These are phyloP conservation scores for Fusarium nygamai DNA, from an alignment of 2,329 filamentous ascomycete genomes.

Conservation along the genomic window DNA sequence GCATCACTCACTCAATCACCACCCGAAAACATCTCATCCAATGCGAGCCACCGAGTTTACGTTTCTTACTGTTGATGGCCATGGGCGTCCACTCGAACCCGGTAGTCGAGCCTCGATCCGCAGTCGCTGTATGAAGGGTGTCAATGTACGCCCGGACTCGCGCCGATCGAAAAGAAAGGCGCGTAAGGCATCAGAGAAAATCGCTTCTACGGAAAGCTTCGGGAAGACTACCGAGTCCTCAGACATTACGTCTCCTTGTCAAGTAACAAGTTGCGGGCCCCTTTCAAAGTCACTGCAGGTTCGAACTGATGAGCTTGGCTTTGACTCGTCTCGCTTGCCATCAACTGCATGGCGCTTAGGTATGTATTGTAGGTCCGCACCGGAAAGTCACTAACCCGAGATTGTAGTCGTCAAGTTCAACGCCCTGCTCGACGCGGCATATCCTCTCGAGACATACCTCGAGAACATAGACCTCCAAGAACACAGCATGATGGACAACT, in stretches of 20 bases:
- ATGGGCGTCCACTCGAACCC: neutral
- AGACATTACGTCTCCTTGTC: no score
- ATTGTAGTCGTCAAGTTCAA: neutral
- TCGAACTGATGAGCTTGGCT: neutral
- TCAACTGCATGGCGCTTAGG: neutral
- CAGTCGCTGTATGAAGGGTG: conserved; percentile 6
- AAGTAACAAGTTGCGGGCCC: neutral
- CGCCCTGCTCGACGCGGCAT: neutral
- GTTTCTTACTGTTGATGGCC: neutral
- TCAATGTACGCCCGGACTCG: conserved; percentile 3
- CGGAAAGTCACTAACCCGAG: fast-evolving
- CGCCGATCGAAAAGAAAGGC: neutral
- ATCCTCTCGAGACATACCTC: neutral
- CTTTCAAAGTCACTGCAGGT: neutral
- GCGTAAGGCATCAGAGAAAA: fast-evolving
- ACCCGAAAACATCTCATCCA: fast-evolving
- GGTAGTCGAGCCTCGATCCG: neutral
- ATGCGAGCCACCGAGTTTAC: neutral
- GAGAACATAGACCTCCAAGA: neutral
- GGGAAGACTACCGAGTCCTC: fast-evolving
- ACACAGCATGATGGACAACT: neutral
- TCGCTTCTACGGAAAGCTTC: fast-evolving
- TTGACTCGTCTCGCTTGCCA: neutral
- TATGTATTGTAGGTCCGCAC: neutral
- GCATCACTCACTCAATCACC: fast-evolving